These are phyloP conservation scores for Chaetomiaceae sp. DNA, from an alignment of 2,329 filamentous ascomycete genomes.

Conservation along the genomic window DNA sequence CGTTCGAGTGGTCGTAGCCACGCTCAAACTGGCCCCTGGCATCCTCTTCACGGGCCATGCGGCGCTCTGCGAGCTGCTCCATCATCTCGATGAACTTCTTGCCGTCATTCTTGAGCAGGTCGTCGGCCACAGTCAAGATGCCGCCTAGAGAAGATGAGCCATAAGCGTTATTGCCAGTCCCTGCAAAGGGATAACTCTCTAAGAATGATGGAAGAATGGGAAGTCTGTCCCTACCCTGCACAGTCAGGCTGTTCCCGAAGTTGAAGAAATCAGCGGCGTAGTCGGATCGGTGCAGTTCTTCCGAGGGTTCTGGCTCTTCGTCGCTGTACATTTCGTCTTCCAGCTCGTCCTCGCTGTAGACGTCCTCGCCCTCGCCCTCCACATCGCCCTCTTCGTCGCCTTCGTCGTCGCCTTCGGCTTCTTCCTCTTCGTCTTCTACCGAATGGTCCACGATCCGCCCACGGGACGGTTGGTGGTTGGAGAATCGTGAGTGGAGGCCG, in stretches of 20 bases:
- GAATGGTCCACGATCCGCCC: conserved; percentile 68
- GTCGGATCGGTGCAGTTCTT: conserved; percentile 54
- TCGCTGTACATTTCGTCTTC: conserved; percentile 56
- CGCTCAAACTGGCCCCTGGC: conserved; percentile 62
- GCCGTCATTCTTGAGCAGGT: conserved; percentile 96
- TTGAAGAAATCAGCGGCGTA: conserved; percentile 85
- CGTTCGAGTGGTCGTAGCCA: conserved; percentile 52
- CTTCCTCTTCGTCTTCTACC: conserved; percentile 52
- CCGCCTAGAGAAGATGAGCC: conserved; percentile 62
- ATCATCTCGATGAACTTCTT: conserved; percentile 99
- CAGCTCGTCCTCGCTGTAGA: conserved; percentile 60
- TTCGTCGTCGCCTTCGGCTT: conserved; percentile 48
- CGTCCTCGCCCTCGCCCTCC: conserved; percentile 45
- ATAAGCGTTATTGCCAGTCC: conserved; percentile 29
- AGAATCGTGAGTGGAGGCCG: conserved; percentile 53
- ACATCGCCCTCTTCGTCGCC: conserved; percentile 40
- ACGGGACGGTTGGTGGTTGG: conserved; percentile 64
- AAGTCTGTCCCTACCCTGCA: conserved; percentile 64
- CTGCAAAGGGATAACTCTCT: conserved; percentile 26
- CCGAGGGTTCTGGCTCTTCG: conserved; percentile 47
- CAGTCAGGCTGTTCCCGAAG: conserved; percentile 94
- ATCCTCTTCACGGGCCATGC: conserved; percentile 95
- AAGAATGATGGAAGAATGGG: conserved; percentile 35
- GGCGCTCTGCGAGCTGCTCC: conserved; percentile 95
- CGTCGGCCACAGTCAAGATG: conserved; percentile 97